Percentiles rank a stretch among this genome's conserved stretches.
These are phyloP conservation scores for Detonula confervacea DNA, from an alignment of 352 stramenopile species.

Conservation along the genomic window DNA sequence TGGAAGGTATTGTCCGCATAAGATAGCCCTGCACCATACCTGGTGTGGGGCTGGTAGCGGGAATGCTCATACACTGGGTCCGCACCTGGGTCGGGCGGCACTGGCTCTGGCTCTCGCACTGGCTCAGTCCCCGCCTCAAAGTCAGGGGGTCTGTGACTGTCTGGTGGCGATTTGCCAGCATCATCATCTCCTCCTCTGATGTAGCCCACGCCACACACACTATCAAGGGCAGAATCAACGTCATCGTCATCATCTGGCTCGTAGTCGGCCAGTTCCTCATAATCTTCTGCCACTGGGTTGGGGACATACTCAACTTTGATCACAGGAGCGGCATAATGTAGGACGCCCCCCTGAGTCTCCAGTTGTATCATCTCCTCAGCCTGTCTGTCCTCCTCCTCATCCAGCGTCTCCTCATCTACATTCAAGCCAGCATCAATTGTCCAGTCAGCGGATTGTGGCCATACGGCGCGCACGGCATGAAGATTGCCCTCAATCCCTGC, in stretches of 20 bases:
- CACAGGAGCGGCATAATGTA: background rate
- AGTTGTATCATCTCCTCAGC: background rate
- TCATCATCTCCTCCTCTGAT: background rate
- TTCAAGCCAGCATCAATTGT: too few relatives aligned
- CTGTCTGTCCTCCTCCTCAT: too few relatives aligned
- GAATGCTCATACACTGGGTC: too few relatives aligned
- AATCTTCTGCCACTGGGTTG: background rate
- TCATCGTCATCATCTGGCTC: background rate
- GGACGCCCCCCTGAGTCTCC: background rate
- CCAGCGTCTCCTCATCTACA: too few relatives aligned
- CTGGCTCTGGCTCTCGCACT: background rate
- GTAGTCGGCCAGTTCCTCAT: background rate
- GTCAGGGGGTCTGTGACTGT: background rate
- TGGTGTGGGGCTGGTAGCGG: too few relatives aligned
- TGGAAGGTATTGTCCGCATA: conserved; percentile 53
- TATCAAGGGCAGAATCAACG: background rate
- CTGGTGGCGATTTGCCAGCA: background rate
- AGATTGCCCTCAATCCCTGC: conserved; percentile 50
- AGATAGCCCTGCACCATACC: conserved; percentile 6
- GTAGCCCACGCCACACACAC: background rate
- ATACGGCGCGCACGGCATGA: conserved; percentile 10
- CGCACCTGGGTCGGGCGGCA: too few relatives aligned
- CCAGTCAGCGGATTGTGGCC: too few relatives aligned
- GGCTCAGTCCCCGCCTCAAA: too few relatives aligned
- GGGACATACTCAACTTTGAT: too few relatives aligned